A percentile compares a stretch with the other conserved stretches of the same genome.
phyloP scores from a whole-genome alignment of 495 filamentous ascomycete species.

The Bacidia rubella region DNA sequence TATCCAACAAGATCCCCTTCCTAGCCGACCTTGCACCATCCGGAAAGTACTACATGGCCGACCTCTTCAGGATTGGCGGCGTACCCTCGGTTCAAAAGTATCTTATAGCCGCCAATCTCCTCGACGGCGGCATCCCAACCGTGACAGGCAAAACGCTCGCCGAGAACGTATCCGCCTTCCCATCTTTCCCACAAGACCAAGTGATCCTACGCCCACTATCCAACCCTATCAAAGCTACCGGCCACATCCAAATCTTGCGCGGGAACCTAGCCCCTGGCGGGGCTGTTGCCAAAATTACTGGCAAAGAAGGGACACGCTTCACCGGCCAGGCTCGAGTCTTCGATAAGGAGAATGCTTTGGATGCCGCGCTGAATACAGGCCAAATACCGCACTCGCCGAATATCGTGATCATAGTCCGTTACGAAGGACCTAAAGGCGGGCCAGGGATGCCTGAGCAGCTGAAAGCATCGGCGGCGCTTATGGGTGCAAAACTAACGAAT shows the following conservation, averaged over 20 bases:
- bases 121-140: conserved; percentile 78
- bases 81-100: conserved; percentile 87
- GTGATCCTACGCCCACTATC: conserved; percentile 69
- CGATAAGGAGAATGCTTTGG: conserved; percentile 71
- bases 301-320: conserved; percentile 80
- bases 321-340: conserved; percentile 78
- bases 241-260: conserved; percentile 78
- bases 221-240: conserved; percentile 77
- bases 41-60: conserved; percentile 84
- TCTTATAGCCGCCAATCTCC: conserved; percentile 64
- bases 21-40: conserved; percentile 85
- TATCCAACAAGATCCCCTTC: conserved; percentile 81
- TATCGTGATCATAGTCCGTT: conserved; percentile 84
- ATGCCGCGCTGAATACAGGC: conserved; percentile 58
- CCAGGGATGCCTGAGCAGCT: conserved; percentile 99
- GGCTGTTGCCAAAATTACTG: conserved; percentile 94
- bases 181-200: conserved; percentile 67
- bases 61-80: conserved; percentile 88
- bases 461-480: conserved; percentile 75
- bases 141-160: conserved; percentile 84
- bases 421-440: conserved; percentile 89
- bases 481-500: conserved; percentile 82
- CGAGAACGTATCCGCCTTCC: conserved; percentile 74
- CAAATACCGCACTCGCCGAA: conserved; percentile 65
- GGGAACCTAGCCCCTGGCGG: conserved; percentile 89